Conservation (phyloP, 768 basidiomycete genomes). For the Suillus hirtellus region DNA sequence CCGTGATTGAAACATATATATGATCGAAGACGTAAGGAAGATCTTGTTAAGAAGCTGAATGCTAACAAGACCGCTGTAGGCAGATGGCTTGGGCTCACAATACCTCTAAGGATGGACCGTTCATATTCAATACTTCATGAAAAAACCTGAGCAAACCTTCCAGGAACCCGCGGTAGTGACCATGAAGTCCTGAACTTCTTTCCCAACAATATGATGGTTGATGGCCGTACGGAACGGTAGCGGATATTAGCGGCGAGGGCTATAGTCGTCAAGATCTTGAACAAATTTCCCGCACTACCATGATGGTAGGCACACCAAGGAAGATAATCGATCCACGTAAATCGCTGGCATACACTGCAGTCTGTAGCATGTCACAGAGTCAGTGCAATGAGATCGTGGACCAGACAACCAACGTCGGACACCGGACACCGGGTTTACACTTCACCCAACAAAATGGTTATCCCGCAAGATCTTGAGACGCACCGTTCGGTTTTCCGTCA, state of each 20-base stretch:
- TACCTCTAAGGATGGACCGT: neutral
- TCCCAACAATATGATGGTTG: no score
- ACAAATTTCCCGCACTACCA: neutral
- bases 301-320: slow-evolving; percentile 29
- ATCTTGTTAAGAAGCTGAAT: slow-evolving; percentile 3
- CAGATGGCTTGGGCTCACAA: neutral
- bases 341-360: neutral
- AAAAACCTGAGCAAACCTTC: neutral
- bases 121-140: neutral
- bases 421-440: neutral
- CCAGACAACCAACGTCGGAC: neutral
- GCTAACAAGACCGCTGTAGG: slow-evolving; percentile 3
- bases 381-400: neutral
- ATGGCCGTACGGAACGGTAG: neutral
- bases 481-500: neutral
- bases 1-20: neutral
- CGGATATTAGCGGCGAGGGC: neutral
- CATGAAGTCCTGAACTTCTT: neutral
- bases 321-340: slow-evolving; percentile 50
- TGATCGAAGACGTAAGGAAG: neutral
- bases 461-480: neutral
- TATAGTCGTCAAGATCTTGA: neutral
- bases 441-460: neutral
- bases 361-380: neutral
- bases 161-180: neutral